phyloP scores from a whole-genome alignment of 2,329 filamentous ascomycete genomes.

The Cytospora piceae region DNA sequence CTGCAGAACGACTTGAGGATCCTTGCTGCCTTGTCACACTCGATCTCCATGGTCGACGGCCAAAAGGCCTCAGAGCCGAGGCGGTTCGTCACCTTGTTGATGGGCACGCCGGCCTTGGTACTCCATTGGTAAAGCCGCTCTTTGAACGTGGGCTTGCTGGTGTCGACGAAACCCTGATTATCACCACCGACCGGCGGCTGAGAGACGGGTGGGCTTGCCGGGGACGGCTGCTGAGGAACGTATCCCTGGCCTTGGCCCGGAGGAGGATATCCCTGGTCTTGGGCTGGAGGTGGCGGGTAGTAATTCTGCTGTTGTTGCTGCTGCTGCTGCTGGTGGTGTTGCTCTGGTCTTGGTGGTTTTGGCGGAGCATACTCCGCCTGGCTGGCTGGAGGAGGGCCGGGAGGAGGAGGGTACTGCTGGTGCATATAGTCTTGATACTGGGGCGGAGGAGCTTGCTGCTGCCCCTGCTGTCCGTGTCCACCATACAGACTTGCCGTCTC shows the following conservation, averaged over 20 bases:
- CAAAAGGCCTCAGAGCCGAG: slow-evolving; percentile 61
- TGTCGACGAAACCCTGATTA: not conserved
- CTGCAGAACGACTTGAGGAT: slow-evolving; percentile 77
- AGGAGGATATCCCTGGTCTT: not conserved
- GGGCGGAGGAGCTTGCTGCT: not conserved
- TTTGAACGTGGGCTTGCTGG: slow-evolving; percentile 26
- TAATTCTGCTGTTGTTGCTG: slow-evolving; percentile 2
- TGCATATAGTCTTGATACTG: not conserved
- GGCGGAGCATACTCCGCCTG: slow-evolving; percentile 1
- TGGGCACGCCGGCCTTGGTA: slow-evolving; percentile 54
- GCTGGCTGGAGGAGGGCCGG: not conserved
- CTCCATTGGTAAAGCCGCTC: slow-evolving; percentile 36
- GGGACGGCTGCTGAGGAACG: not conserved
- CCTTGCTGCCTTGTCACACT: slow-evolving; percentile 72
- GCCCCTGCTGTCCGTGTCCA: not conserved
- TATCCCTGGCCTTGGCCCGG: not conserved
- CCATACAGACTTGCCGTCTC: slow-evolving; percentile 14
- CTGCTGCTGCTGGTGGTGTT: slow-evolving; percentile 1
- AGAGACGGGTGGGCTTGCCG: not conserved
- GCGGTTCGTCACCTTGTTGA: slow-evolving; percentile 70
- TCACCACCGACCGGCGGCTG: not conserved
- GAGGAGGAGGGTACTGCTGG: slow-evolving; percentile 19
- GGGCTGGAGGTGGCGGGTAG: not conserved
- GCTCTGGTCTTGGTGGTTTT: slow-evolving; percentile 14
- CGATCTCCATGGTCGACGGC: slow-evolving; percentile 11